phyloP scores from a whole-genome alignment of 352 stramenopile genomes.

The Phytophthora fragariae region DNA sequence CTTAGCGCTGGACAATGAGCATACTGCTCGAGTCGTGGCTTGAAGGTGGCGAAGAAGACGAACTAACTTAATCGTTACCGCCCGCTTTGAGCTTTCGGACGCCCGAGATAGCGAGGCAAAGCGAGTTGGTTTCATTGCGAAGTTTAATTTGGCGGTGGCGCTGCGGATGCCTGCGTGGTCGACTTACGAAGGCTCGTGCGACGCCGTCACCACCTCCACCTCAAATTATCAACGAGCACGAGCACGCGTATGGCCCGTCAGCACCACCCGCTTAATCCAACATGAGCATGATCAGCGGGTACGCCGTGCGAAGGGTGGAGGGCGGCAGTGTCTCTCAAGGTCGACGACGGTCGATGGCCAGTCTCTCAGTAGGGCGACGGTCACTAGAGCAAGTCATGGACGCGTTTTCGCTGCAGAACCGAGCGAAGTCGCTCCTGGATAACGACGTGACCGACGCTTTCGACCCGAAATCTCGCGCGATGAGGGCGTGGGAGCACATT shows the following conservation, averaged over 20 bases:
- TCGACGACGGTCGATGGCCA: slow-evolving; percentile 23
- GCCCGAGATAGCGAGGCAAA: background rate
- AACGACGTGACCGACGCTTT: slow-evolving; percentile 52
- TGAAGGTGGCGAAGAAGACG: no score
- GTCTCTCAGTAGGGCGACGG: slow-evolving; percentile 19
- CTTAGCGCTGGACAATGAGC: slow-evolving; percentile 7
- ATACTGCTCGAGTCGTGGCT: background rate
- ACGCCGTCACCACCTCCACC: background rate
- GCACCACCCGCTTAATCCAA: background rate
- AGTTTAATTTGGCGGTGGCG: background rate
- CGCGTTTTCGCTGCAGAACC: slow-evolving; percentile 25
- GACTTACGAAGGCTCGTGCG: background rate
- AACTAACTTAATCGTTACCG: slow-evolving; percentile 1
- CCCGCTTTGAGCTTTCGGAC: background rate
- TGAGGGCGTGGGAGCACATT: slow-evolving; percentile 67
- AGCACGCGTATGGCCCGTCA: slow-evolving; percentile 5
- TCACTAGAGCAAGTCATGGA: slow-evolving; percentile 26
- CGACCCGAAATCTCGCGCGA: slow-evolving; percentile 48
- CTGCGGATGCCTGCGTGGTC: background rate
- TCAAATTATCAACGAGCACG: background rate
- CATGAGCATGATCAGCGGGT: slow-evolving; percentile 44
- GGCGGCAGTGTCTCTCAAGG: slow-evolving; percentile 7
- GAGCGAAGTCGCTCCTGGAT: slow-evolving; percentile 25
- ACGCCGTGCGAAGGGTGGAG: slow-evolving; percentile 23
- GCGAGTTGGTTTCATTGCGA: slow-evolving; percentile 3